Evolutionary conservation across 1,284 basidiomycete species (phyloP).

Genomic region (Quambalaria eucalypti): DNA sequence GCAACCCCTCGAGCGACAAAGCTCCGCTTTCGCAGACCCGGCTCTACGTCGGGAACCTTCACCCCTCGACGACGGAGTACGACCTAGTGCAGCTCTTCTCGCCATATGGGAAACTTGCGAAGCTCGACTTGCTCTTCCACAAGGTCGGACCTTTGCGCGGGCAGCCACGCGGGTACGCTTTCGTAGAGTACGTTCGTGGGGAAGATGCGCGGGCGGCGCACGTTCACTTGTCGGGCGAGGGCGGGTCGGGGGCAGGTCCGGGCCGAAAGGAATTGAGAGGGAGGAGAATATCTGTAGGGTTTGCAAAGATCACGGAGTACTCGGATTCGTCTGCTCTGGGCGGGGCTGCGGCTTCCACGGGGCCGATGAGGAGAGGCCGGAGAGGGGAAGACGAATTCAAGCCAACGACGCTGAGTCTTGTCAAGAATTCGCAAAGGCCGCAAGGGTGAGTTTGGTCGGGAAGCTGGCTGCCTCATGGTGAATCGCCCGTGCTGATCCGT

Average conservation of each 20-base stretch:
- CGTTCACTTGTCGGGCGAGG: conserved; percentile 64
- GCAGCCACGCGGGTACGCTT: conserved; percentile 88
- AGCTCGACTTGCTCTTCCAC: conserved; percentile 90
- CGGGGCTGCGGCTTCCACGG: background rate
- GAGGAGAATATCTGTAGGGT: conserved; percentile 75
- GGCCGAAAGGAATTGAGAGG: conserved; percentile 73
- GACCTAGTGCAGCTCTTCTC: conserved; percentile 77
- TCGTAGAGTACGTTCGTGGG: conserved; percentile 71
- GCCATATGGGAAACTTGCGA: conserved; percentile 80
- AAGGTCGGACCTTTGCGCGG: conserved; percentile 79
- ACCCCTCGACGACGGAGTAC: conserved; percentile 74
- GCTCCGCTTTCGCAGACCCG: conserved; percentile 43
- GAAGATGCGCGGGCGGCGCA: conserved; percentile 73
- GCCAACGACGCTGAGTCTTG: conserved; percentile 75
- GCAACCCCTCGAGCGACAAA: background rate
- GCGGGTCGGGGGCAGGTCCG: too few relatives aligned
- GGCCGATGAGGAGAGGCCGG: background rate
- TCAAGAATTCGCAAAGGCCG: conserved; percentile 62
- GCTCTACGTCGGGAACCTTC: conserved; percentile 83
- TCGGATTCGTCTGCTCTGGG: too few relatives aligned
- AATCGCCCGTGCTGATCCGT: too few relatives aligned
- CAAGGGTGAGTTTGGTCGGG: conserved; percentile 56
- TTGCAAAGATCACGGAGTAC: conserved; percentile 79
- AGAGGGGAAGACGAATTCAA: conserved; percentile 54
- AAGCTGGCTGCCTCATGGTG: background rate